These are phyloP conservation scores for Monilinia fructigena DNA, from an alignment of 2,329 filamentous ascomycete genomes.

Conservation along the genomic window DNA sequence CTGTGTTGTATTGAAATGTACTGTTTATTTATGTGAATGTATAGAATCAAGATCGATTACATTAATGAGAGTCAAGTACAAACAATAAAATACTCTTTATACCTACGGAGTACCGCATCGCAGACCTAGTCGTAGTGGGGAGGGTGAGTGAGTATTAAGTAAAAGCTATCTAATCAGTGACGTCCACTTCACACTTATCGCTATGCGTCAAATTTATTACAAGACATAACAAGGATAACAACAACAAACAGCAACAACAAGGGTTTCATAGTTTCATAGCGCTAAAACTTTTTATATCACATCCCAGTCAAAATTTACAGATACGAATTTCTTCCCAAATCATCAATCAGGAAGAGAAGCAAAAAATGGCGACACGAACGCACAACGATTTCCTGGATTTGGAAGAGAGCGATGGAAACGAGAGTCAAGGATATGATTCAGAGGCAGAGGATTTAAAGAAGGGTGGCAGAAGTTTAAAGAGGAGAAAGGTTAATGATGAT, in stretches of 20 bases:
- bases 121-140: constrained; percentile 15
- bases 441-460: constrained; percentile 64
- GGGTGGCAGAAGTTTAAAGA: constrained; percentile 59
- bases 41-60: not conserved
- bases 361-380: constrained; percentile 64
- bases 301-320: constrained; percentile 10
- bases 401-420: constrained; percentile 57
- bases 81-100: constrained; percentile 7
- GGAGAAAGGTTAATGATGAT: constrained; percentile 54
- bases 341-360: constrained; percentile 6
- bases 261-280: not conserved
- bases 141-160: constrained; percentile 2
- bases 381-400: constrained; percentile 70
- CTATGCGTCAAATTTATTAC: not conserved
- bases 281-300: constrained; percentile 18
- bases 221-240: no score
- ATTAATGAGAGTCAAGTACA: not conserved
- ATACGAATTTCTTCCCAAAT: constrained; percentile 4
- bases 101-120: not conserved
- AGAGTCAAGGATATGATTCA: constrained; percentile 61
- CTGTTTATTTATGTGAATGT: not conserved
- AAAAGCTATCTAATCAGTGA: constrained; percentile 3
- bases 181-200: constrained; percentile 1
- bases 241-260: no score
- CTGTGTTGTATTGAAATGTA: no score